Base-by-base conservation (phyloP, 768 basidiomycete genomes). In the Lentinula lateritia region DNA sequence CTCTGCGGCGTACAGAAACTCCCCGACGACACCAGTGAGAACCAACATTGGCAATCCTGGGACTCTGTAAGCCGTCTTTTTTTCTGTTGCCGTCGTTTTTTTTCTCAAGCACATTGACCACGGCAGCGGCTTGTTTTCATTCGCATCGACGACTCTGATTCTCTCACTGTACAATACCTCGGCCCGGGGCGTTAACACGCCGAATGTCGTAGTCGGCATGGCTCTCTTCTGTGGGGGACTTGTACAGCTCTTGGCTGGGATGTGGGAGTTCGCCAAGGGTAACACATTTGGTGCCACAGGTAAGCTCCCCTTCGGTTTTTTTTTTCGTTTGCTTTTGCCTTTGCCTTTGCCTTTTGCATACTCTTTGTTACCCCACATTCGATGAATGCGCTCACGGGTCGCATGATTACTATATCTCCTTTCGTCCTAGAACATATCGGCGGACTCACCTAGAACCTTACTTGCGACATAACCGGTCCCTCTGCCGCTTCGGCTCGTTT, bases 201-300 rank as follows among this genome's bases (percentile, higher is more conserved):
- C 90, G 43, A 92, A 93, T 61, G 83, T 86, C 34, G 84, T 93
- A 52, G 80, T 93, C 53, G 94, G 92, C 55, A 93, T 95, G 92
- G 92, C 92, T 28, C 69, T 92, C 65, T 90, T 86, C 73, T 84
- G 84, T 63, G 94, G 93, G 64, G 94, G 94, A 62, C 85, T 95
- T 36, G 87, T 81, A 12, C 94, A 95, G 70, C 78, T 95, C 50
- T 75, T 95, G 42, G 93, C 93, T 35, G 94, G 94, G 45, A 92
- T 94, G 88, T 93, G 92, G 92, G 87, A 88, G 72, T 88, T 87
- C 74, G 83, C 85, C 15, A 74, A 80, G 36, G 86, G 86, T 0
- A 91, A 92, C 65, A 76, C 75, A 0, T 90, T 92, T 64, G 88
- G 86, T 66, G 89, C 82, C 10, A 86, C 89, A 34, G 88, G 89